These are phyloP conservation scores for Lactifluus rugatus DNA, from an alignment of 768 basidiomycete species.

Conservation along the genomic window DNA sequence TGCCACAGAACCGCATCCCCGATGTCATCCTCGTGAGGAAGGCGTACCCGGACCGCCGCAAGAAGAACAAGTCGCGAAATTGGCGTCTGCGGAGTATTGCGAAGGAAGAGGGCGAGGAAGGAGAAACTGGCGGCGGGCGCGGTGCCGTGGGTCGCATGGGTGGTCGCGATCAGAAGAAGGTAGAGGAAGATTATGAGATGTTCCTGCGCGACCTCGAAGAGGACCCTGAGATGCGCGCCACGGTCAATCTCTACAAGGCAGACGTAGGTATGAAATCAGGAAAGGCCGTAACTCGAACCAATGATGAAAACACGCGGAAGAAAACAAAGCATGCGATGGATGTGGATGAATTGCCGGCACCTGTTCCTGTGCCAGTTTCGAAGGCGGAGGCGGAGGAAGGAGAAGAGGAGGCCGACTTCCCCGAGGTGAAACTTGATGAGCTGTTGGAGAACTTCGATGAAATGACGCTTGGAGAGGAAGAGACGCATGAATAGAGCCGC, in stretches of 20 bases:
- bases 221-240: constrained; percentile 80
- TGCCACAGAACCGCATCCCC: constrained; percentile 61
- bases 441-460: constrained; percentile 88
- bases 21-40: constrained; percentile 94
- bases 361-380: constrained; percentile 25
- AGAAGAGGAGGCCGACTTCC: constrained; percentile 82
- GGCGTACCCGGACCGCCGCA: constrained; percentile 85
- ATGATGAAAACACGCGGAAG: constrained; percentile 32
- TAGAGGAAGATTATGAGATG: constrained; percentile 93
- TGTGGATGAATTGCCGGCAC: constrained; percentile 39
- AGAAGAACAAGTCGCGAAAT: constrained; percentile 74
- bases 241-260: constrained; percentile 81
- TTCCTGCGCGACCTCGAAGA: constrained; percentile 94
- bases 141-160: constrained; percentile 89
- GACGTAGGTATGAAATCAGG: constrained; percentile 30
- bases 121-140: constrained; percentile 62
- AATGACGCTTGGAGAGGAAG: constrained; percentile 57
- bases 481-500: constrained; percentile 16
- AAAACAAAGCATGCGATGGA: constrained; percentile 56
- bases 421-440: constrained; percentile 76
- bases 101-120: constrained; percentile 83
- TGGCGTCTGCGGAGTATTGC: constrained; percentile 92
- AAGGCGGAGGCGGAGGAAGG: constrained; percentile 29
- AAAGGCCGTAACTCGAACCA: constrained; percentile 34
- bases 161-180: constrained; percentile 82